These are phyloP conservation scores for Pseudohalonectria lignicola DNA, from an alignment of 2,329 filamentous ascomycete species.

Conservation along the genomic window DNA sequence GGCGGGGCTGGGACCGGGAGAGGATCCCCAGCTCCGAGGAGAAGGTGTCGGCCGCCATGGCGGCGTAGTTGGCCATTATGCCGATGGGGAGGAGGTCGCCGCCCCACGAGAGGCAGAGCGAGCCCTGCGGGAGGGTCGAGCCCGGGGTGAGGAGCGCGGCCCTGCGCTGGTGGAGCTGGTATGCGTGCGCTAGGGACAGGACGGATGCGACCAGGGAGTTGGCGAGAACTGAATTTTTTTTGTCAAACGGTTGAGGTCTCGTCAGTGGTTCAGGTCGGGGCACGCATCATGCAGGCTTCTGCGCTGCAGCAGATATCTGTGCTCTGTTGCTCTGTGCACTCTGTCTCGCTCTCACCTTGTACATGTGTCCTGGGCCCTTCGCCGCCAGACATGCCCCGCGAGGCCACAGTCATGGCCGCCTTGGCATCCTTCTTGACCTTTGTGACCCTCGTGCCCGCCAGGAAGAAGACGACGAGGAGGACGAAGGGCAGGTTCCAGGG, in stretches of 20 bases:
- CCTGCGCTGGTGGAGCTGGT: conserved; percentile 41
- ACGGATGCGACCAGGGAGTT: conserved; percentile 75
- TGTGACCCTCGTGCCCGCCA: conserved; percentile 73
- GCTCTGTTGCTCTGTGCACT: no score
- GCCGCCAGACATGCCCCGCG: conserved; percentile 61
- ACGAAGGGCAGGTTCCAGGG: conserved; percentile 90
- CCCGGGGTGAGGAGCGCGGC: conserved; percentile 23
- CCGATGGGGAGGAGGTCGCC: conserved; percentile 54
- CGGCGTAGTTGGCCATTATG: conserved; percentile 76
- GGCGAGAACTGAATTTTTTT: conserved; percentile 50
- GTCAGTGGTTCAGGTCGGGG: not conserved
- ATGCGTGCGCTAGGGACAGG: conserved; percentile 45
- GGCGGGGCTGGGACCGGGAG: conserved; percentile 60
- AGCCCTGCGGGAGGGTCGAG: conserved; percentile 20
- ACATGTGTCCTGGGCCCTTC: conserved; percentile 76
- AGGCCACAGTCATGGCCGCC: conserved; percentile 65
- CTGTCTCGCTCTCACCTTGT: conserved; percentile 62
- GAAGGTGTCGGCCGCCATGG: conserved; percentile 87
- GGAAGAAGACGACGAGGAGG: conserved; percentile 74
- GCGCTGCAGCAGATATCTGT: no score
- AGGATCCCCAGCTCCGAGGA: conserved; percentile 92
- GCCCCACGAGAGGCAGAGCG: conserved; percentile 46
- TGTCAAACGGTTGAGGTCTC: not conserved
- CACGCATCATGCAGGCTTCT: not conserved
- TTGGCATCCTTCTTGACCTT: conserved; percentile 69